These are phyloP conservation scores for Microbotryum violaceum DNA, from an alignment of 1,284 basidiomycete species.

Conservation along the genomic window DNA sequence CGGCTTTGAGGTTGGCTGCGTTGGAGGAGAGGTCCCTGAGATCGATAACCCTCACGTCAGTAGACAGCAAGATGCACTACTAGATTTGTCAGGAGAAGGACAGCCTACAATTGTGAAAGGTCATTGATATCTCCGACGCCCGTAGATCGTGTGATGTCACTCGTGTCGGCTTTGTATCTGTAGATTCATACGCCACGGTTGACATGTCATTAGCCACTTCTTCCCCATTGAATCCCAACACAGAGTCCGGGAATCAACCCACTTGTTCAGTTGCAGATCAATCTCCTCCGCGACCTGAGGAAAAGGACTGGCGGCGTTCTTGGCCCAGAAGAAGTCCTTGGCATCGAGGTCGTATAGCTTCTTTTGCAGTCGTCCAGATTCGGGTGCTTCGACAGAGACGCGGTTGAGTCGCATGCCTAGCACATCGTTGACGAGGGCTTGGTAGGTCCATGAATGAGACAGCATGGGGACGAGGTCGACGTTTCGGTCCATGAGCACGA, in stretches of 20 bases:
- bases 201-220: not conserved
- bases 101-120: slow-evolving; percentile 75
- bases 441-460: slow-evolving; percentile 98
- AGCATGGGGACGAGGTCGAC: slow-evolving; percentile 91
- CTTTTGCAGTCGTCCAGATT: slow-evolving; percentile 58
- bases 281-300: slow-evolving; percentile 99
- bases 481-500: slow-evolving; percentile 90
- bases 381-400: slow-evolving; percentile 66
- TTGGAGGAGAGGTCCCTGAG: slow-evolving; percentile 84
- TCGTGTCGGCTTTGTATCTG: slow-evolving; percentile 87
- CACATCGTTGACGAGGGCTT: slow-evolving; percentile 95
- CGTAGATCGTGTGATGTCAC: slow-evolving; percentile 91
- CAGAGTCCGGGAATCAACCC: slow-evolving; percentile 2
- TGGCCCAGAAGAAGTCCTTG: slow-evolving; percentile 99
- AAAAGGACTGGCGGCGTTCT: slow-evolving; percentile 92
- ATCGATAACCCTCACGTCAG: not conserved
- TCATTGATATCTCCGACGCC: slow-evolving; percentile 95
- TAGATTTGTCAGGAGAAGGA: slow-evolving; percentile 5
- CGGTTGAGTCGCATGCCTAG: slow-evolving; percentile 95
- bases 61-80: no score
- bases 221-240: not conserved
- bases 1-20: slow-evolving; percentile 90
- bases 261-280: slow-evolving; percentile 76
- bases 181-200: not conserved
- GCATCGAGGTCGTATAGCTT: slow-evolving; percentile 92